Conservation (phyloP, 2,329 filamentous ascomycete species). For the Phaeoacremonium minimum region DNA sequence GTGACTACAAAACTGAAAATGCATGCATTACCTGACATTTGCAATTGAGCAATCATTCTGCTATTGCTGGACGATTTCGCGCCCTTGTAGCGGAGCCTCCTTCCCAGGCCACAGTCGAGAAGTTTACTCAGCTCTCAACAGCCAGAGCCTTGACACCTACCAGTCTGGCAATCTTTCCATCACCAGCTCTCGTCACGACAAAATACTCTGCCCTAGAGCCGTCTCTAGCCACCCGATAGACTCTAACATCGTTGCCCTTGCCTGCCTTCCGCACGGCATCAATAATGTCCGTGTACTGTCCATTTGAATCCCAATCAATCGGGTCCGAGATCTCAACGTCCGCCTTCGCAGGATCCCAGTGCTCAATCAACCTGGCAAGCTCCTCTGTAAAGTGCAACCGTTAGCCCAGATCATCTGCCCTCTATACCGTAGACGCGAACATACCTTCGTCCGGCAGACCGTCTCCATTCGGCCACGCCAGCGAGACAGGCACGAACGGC, state of each 20-base stretch:
- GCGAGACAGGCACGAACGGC: conserved; percentile 72
- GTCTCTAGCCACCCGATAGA: conserved; percentile 66
- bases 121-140: conserved; percentile 57
- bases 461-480: conserved; percentile 53
- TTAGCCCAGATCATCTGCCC: conserved; percentile 3
- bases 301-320: conserved; percentile 68
- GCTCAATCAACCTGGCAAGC: conserved; percentile 64
- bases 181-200: conserved; percentile 61
- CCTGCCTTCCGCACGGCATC: conserved; percentile 64
- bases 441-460: conserved; percentile 59
- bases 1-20: too few species aligned
- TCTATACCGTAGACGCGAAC: too few species aligned
- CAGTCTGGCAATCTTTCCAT: conserved; percentile 53
- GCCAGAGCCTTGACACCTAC: conserved; percentile 76
- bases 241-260: conserved; percentile 63
- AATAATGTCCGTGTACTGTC: conserved; percentile 65
- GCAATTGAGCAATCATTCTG: too few species aligned
- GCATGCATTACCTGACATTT: too few species aligned
- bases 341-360: conserved; percentile 46
- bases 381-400: conserved; percentile 44
- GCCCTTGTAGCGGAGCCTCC: too few species aligned
- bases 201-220: conserved; percentile 72
- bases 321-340: conserved; percentile 63
- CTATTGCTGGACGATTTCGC: background rate
- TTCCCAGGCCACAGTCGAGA: too few species aligned